These are phyloP conservation scores for Chaetoscypha palmicola DNA, from an alignment of 2,329 filamentous ascomycete genomes.

Conservation along the genomic window DNA sequence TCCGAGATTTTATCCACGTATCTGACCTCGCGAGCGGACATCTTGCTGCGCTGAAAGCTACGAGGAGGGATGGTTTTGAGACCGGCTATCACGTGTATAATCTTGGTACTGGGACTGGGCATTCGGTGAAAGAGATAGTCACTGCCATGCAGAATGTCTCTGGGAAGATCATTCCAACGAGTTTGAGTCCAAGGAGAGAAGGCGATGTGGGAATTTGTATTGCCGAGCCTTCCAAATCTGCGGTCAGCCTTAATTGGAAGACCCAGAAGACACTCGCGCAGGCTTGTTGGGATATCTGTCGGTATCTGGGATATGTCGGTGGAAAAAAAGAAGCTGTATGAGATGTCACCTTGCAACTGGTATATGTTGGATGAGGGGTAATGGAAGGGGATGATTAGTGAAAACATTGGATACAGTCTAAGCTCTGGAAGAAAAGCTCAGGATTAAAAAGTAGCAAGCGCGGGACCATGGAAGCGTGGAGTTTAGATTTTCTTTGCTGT, in stretches of 20 bases:
- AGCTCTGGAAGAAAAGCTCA: no score
- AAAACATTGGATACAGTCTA: no score
- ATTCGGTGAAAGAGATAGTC: slow-evolving; percentile 37
- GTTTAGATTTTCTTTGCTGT: no score
- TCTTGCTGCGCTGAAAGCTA: slow-evolving; percentile 46
- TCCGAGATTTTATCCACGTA: slow-evolving; percentile 61
- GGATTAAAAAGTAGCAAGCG: no score
- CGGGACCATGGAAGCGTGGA: no score
- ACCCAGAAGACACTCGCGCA: slow-evolving; percentile 15
- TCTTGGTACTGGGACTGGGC: slow-evolving; percentile 38
- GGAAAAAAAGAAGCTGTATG: no score
- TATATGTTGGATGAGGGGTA: no score
- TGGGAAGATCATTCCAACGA: slow-evolving; percentile 31
- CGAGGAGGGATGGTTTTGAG: slow-evolving; percentile 29
- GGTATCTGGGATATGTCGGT: slow-evolving; percentile 1
- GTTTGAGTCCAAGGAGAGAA: slow-evolving; percentile 30
- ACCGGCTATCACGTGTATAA: slow-evolving; percentile 38
- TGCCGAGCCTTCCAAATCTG: slow-evolving; percentile 34
- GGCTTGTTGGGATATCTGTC: slow-evolving; percentile 14
- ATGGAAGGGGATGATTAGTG: no score
- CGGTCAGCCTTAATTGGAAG: slow-evolving; percentile 36
- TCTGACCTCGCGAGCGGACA: slow-evolving; percentile 56
- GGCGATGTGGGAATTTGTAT: slow-evolving; percentile 39
- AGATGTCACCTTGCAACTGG: no score
- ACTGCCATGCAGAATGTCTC: slow-evolving; percentile 33